phyloP scores from a whole-genome alignment of 164 flowering plant genomes.

The Dillenia turbinata region DNA sequence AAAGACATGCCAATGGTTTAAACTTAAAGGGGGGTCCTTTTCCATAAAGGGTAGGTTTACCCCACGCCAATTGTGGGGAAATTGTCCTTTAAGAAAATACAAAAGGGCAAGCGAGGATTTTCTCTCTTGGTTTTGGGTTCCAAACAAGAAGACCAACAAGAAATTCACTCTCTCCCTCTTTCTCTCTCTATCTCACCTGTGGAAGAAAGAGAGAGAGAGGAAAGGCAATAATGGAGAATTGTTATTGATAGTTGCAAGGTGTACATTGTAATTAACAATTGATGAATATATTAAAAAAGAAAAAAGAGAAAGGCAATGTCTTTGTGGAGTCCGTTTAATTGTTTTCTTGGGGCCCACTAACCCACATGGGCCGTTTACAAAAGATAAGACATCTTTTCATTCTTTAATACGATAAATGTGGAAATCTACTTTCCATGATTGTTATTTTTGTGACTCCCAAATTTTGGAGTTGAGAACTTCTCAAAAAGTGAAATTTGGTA shows the following conservation, averaged over 20 bases:
- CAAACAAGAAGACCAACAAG: constrained; percentile 5
- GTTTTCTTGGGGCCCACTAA: constrained; percentile 32
- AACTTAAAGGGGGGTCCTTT: not conserved
- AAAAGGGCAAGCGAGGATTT: no score
- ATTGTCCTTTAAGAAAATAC: no score
- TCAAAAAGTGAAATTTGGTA: no score
- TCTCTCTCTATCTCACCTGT: not conserved
- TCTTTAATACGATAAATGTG: constrained; percentile 8
- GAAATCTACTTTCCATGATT: constrained; percentile 12
- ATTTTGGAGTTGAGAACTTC: no score
- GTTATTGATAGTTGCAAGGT: constrained; percentile 16
- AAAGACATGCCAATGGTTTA: no score
- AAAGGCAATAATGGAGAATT: constrained; percentile 26
- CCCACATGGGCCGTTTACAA: constrained; percentile 52
- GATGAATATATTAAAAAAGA: no score
- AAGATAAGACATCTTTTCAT: constrained; percentile 23
- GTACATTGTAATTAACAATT: constrained; percentile 18
- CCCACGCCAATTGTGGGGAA: no score
- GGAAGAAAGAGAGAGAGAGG: not conserved
- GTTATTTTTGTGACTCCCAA: not conserved
- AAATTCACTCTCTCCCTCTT: constrained; percentile 14
- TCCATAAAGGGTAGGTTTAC: constrained; percentile 9
- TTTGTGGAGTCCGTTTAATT: constrained; percentile 40
- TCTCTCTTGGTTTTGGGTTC: constrained; percentile 16
- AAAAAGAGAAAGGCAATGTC: constrained; percentile 14